These are phyloP conservation scores for Senecio squalidus DNA, from an alignment of 140 eudicot species.

Conservation along the genomic window DNA sequence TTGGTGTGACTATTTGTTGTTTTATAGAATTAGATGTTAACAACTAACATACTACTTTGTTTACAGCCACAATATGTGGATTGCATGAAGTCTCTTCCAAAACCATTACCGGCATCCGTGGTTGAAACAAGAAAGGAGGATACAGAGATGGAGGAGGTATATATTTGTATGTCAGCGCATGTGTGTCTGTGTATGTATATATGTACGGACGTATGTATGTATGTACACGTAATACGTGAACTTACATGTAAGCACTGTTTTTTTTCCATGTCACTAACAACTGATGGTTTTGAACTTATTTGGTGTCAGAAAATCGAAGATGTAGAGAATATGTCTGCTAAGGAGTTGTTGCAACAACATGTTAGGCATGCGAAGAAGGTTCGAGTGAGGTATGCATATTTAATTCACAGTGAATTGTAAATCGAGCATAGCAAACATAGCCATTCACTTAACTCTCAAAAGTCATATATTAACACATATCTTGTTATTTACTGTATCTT, in stretches of 20 bases:
- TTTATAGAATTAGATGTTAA: not conserved
- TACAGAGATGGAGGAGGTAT: slow-evolving; percentile 63
- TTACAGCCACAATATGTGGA: slow-evolving; percentile 62
- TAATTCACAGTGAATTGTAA: not conserved
- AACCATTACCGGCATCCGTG: slow-evolving; percentile 61
- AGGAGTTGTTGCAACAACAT: slow-evolving; percentile 70
- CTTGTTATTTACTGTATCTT: not conserved
- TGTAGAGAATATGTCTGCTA: slow-evolving; percentile 46
- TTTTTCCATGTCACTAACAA: not conserved
- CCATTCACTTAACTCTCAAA: slow-evolving; percentile 3
- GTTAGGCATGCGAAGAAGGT: slow-evolving; percentile 87
- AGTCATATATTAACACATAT: not conserved
- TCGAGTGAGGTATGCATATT: slow-evolving; percentile 52
- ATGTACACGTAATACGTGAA: not conserved
- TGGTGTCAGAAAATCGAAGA: slow-evolving; percentile 43
- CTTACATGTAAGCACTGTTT: not conserved
- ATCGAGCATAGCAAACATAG: not conserved
- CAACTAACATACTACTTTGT: not conserved
- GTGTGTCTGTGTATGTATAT: not conserved
- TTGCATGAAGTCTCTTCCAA: slow-evolving; percentile 64
- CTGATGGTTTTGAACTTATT: slow-evolving; percentile 12
- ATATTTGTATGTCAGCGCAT: not conserved
- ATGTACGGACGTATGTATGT: too few species aligned
- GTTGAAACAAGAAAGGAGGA: slow-evolving; percentile 35
- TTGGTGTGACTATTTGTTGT: not conserved